Conservation (phyloP, 345 rosid genomes). For the Acer negundo region DNA sequence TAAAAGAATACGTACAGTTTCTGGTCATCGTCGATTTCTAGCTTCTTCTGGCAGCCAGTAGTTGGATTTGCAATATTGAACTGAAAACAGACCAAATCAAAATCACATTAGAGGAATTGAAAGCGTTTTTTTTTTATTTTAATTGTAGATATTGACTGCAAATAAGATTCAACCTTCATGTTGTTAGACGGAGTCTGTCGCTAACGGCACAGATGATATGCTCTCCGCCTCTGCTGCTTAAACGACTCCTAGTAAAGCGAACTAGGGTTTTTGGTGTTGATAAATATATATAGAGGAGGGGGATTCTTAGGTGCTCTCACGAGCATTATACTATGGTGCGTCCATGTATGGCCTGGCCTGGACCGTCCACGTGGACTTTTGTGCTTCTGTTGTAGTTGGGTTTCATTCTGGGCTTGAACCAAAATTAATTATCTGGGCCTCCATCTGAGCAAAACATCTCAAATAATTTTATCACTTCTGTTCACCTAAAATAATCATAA, state of each 20-base stretch:
- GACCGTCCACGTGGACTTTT: conserved; percentile 2
- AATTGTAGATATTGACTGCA: neutral
- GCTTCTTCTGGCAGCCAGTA: conserved; percentile 60
- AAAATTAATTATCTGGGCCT: too few relatives aligned
- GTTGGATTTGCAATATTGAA: conserved; percentile 53
- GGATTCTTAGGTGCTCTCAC: neutral
- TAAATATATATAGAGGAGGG: neutral
- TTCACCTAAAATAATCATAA: too few relatives aligned
- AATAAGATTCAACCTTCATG: conserved; percentile 30
- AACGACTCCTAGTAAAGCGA: neutral
- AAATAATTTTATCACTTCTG: too few relatives aligned
- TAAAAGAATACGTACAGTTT: conserved; percentile 34
- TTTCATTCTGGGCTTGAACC: neutral
- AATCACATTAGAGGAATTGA: neutral
- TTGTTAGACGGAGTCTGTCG: conserved; percentile 9
- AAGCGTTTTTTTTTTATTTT: neutral
- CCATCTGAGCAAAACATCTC: too few relatives aligned
- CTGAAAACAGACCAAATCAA: conserved; percentile 24
- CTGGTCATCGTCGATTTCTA: conserved; percentile 54
- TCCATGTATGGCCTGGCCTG: neutral
- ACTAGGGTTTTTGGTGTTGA: conserved; percentile 21
- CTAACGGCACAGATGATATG: conserved; percentile 2
- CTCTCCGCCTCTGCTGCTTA: conserved; percentile 12
- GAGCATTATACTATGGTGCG: too few relatives aligned
- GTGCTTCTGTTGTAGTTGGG: neutral